Percentiles rank a stretch among this genome's conserved stretches.
Conservation (phyloP, 352 stramenopile genomes). For the Globisporangium orthogonon region DNA sequence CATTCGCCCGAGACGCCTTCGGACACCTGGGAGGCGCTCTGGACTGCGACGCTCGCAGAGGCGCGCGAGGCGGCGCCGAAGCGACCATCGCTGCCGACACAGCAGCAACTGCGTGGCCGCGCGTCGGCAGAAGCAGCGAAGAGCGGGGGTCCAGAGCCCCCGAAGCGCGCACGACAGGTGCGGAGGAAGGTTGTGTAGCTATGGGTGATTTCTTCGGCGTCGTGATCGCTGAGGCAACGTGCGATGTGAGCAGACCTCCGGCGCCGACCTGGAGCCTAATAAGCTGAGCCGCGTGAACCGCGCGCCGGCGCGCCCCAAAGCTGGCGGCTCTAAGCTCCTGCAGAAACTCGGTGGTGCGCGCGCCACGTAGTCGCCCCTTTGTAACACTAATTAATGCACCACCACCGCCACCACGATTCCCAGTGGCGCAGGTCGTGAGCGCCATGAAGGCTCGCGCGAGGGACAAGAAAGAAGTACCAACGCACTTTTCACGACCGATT, state of each 20-base stretch:
- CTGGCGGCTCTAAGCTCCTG: constrained; percentile 53
- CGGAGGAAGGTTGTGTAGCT: not conserved
- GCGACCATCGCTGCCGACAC: not conserved
- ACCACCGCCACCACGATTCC: no score
- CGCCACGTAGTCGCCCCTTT: constrained; percentile 6
- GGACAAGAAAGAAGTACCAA: no score
- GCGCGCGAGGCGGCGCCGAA: constrained; percentile 38
- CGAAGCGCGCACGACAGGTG: constrained; percentile 59
- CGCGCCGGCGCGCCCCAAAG: constrained; percentile 29
- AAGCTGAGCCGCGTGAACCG: constrained; percentile 44
- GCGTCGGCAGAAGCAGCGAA: constrained; percentile 11
- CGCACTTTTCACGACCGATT: no score
- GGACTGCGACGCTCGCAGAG: constrained; percentile 43
- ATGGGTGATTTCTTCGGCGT: not conserved
- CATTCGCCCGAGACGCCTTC: constrained; percentile 20
- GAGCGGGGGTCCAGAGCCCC: constrained; percentile 22
- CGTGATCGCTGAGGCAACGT: not conserved
- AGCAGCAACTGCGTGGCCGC: not conserved
- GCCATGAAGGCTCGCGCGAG: no score
- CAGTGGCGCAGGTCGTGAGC: no score
- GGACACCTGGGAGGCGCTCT: constrained; percentile 32
- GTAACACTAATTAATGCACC: not conserved
- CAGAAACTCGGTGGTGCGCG: constrained; percentile 53
- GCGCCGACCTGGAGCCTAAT: constrained; percentile 43
- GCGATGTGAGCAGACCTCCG: constrained; percentile 19